Evolutionary conservation across 345 rosid genomes (phyloP).

Genomic region (Conringia planisiliqua): DNA sequence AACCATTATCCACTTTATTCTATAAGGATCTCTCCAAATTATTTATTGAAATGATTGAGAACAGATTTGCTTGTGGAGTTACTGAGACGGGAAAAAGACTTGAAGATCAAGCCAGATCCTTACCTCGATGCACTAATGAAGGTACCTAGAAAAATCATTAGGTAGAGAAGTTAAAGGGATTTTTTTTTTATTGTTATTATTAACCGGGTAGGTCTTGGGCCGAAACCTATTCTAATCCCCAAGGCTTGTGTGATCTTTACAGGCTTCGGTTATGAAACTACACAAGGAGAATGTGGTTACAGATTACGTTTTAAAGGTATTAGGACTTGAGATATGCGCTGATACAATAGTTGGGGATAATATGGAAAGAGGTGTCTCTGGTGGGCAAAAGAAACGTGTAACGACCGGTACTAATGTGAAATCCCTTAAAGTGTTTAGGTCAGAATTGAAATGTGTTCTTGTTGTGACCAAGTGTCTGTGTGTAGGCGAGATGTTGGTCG

Average conservation of each 20-base stretch:
- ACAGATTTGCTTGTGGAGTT: constrained; percentile 72
- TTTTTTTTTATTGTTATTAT: not conserved
- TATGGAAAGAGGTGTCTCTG: constrained; percentile 68
- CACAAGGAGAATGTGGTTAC: constrained; percentile 50
- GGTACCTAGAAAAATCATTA: constrained; percentile 39
- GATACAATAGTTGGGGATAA: constrained; percentile 58
- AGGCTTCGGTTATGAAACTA: constrained; percentile 54
- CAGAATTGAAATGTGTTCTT: not conserved
- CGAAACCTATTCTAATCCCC: not conserved
- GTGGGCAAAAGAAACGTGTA: constrained; percentile 69
- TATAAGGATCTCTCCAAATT: not conserved
- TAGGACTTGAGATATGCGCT: constrained; percentile 65
- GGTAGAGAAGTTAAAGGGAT: not conserved
- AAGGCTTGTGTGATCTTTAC: not conserved
- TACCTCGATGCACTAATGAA: constrained; percentile 81
- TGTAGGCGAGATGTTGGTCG: constrained; percentile 73
- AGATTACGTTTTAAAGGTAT: constrained; percentile 59
- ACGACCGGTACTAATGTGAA: constrained; percentile 50
- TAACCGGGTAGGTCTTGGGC: not conserved
- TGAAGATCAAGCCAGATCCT: constrained; percentile 73
- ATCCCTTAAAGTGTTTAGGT: not conserved
- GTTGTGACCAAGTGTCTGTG: not conserved
- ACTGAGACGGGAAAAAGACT: constrained; percentile 68
- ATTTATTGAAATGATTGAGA: not conserved
- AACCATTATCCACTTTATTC: not conserved